These are phyloP conservation scores for Takashimella koratensis DNA, from an alignment of 1,284 basidiomycete genomes.

Conservation along the genomic window DNA sequence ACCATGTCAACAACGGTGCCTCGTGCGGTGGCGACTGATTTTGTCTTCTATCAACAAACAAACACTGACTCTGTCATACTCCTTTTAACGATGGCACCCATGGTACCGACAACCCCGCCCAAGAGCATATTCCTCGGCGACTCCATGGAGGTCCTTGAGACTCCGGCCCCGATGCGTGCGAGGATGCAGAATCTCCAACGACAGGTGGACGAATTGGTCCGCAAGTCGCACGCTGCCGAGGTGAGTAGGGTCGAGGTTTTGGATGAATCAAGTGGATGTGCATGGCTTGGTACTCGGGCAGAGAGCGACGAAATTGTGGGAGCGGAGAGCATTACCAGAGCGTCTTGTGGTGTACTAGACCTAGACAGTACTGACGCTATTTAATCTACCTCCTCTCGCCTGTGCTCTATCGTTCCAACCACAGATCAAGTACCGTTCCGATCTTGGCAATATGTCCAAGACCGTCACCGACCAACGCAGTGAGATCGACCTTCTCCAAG, in stretches of 20 bases:
- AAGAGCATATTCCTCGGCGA: neutral
- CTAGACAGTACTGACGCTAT: too few relatives aligned
- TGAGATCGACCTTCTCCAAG: neutral
- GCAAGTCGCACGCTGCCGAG: conserved; percentile 29
- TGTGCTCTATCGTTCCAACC: too few relatives aligned
- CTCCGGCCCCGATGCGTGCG: conserved; percentile 32
- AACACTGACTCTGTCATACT: neutral
- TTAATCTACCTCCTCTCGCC: too few relatives aligned
- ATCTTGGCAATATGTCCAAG: conserved; percentile 5
- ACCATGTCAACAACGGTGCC: neutral
- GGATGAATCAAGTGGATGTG: too few relatives aligned
- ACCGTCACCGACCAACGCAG: neutral
- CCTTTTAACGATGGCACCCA: neutral
- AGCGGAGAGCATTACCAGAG: too few relatives aligned
- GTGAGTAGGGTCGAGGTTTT: conserved; percentile 23
- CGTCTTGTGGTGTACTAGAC: too few relatives aligned
- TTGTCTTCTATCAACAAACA: neutral
- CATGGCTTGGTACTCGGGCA: too few relatives aligned
- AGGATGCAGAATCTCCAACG: conserved; percentile 29
- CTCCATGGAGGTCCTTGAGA: conserved; percentile 18
- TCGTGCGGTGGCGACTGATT: neutral
- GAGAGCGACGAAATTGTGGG: too few relatives aligned
- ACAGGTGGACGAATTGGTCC: conserved; percentile 36
- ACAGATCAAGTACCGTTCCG: conserved; percentile 22
- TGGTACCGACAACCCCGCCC: neutral